Percentiles rank a stretch among this genome's conserved stretches.
Conservation (phyloP, 768 basidiomycete genomes). For the Dioszegia hungarica region DNA sequence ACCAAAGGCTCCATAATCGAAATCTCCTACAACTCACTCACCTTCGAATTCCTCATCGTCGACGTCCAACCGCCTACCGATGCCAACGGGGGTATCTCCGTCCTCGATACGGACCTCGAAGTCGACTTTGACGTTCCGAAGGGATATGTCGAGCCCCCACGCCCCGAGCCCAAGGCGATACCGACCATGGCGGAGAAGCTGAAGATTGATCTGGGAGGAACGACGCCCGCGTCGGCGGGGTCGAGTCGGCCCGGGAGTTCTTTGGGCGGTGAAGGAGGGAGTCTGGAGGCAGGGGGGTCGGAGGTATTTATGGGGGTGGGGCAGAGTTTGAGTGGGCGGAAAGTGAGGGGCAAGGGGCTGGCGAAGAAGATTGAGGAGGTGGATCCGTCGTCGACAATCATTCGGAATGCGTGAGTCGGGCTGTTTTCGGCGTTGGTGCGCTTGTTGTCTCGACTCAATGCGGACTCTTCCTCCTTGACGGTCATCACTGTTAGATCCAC, state of each 20-base stretch:
- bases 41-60: slow-evolving; percentile 94
- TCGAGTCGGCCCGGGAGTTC: slow-evolving; percentile 68
- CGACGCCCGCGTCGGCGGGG: slow-evolving; percentile 68
- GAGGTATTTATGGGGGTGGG: slow-evolving; percentile 96
- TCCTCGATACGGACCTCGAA: slow-evolving; percentile 94
- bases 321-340: slow-evolving; percentile 80
- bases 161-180: slow-evolving; percentile 71
- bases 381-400: slow-evolving; percentile 76
- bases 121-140: slow-evolving; percentile 90
- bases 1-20: slow-evolving; percentile 97
- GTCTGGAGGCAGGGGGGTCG: slow-evolving; percentile 6
- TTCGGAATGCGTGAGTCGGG: slow-evolving; percentile 73
- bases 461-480: background rate
- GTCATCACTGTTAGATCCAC: background rate
- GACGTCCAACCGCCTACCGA: slow-evolving; percentile 54
- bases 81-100: slow-evolving; percentile 81
- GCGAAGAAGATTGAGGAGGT: slow-evolving; percentile 76
- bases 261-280: slow-evolving; percentile 8
- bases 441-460: too few species aligned
- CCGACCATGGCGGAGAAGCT: slow-evolving; percentile 95
- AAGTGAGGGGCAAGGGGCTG: slow-evolving; percentile 91
- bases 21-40: slow-evolving; percentile 91
- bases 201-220: slow-evolving; percentile 70
- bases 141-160: slow-evolving; percentile 84
- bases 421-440: too few species aligned